A percentile compares a stretch with the other conserved stretches of the same genome.
Evolutionary conservation across 2,329 filamentous ascomycete species (phyloP).

Genomic region (Neophaeococcomyces aloes): DNA sequence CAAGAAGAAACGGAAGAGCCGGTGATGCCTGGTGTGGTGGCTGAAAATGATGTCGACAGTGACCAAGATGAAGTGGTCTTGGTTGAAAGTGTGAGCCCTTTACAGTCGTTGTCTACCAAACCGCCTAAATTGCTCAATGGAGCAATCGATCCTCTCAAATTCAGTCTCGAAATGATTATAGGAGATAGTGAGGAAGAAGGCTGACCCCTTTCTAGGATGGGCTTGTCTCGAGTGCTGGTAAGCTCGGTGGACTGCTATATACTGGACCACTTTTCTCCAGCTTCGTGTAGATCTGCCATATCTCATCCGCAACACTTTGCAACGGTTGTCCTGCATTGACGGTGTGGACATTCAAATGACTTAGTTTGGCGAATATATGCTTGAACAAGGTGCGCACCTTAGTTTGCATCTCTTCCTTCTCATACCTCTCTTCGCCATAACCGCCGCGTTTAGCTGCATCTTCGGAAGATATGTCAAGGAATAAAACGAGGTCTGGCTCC

Average conservation of each 20-base stretch:
- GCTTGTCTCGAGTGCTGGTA: conserved; percentile 22
- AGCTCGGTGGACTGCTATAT: conserved; percentile 23
- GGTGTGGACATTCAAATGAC: conserved; percentile 42
- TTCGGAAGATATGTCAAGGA: conserved; percentile 68
- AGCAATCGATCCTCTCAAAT: neutral
- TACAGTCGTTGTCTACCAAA: conserved; percentile 8
- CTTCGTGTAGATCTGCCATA: conserved; percentile 18
- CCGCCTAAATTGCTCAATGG: neutral
- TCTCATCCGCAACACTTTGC: conserved; percentile 41
- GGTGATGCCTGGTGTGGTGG: conserved; percentile 11
- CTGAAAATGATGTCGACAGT: conserved; percentile 20
- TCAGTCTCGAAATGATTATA: conserved; percentile 35
- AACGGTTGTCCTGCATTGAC: conserved; percentile 45
- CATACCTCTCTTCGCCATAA: conserved; percentile 82
- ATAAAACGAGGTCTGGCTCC: conserved; percentile 75
- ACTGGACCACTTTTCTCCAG: conserved; percentile 14
- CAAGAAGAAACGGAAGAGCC: conserved; percentile 16
- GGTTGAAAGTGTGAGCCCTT: conserved; percentile 18
- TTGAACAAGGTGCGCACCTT: conserved; percentile 66
- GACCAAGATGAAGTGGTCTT: conserved; percentile 22
- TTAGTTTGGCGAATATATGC: conserved; percentile 34
- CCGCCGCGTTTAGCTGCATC: conserved; percentile 68
- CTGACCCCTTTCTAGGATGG: conserved; percentile 7
- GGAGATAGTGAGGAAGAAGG: conserved; percentile 46
- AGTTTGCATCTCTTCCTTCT: conserved; percentile 70